Evolutionary conservation across 805 yeast species (phyloP), one percentile per base, ranked within the genome.

Genomic region (Myxozyma monticola): DNA sequence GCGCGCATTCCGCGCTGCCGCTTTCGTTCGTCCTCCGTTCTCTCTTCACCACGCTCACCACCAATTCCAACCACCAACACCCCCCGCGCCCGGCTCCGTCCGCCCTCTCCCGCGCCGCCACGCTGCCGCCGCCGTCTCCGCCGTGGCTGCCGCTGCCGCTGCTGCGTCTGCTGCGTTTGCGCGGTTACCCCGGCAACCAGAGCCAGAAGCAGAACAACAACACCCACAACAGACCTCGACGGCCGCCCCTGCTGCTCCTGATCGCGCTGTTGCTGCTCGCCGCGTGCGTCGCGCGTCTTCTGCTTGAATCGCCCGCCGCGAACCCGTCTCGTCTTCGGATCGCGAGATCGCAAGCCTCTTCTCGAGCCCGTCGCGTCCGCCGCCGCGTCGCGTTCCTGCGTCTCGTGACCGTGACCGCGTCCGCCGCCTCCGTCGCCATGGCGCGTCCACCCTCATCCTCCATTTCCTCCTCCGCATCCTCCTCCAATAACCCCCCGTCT

Each of bases 81-180:
- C 22, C 28, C 34, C 15, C 33, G 28, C 21, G 26, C 17, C 28
- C 3, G 22, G 26, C 20, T 20, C 18, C n/a, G 29, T 14, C 47
- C 41, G 26, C 47, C 34, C 47, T 43, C 34, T 7, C 20, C 47
- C 26, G 26, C 49, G 49, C 14, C 43, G 22, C 36, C 38, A 31
- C 20, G 38, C 37, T 30, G 14, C 10, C 33, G 14, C 33, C 14
- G 33, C 14, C 33, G 14, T 29, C 33, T 29, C 14, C 15, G 37
- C 45, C 37, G 39, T 40, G 41, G 47, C 47, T 43, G 37, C 37
- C 37, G 15, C 37, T 18, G 37, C 15, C 37, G 20, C 37, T 33
- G 15, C 37, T 18, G 10, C 37, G 10, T 33, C 12, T 33, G 37
- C 37, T 12, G 6, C 37, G 37, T 18, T 12, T n/a, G n/a, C n/a